phyloP scores from a whole-genome alignment of 148 eudicot genomes.

The Linanthus parryae region DNA sequence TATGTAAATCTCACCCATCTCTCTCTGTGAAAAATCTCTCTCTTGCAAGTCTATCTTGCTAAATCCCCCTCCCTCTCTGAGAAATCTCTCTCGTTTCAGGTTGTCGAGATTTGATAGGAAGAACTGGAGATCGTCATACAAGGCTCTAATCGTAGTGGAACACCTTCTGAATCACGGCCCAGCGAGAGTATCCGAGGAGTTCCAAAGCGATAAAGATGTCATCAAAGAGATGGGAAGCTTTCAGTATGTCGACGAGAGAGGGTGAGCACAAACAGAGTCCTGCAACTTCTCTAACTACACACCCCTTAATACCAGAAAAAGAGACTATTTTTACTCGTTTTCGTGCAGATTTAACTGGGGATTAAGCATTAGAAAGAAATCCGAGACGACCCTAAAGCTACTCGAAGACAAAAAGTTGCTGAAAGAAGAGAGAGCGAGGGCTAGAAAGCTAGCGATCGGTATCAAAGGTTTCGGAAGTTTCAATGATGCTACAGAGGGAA shows the following conservation, averaged over 20 bases:
- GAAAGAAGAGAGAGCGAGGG: conserved; percentile 9
- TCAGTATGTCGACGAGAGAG: conserved; percentile 9
- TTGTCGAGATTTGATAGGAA: conserved; percentile 58
- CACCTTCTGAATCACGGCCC: conserved; percentile 91
- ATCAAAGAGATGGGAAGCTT: conserved; percentile 50
- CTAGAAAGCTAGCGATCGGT: conserved; percentile 6
- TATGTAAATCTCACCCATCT: no score
- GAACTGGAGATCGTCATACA: conserved; percentile 77
- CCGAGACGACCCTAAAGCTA: conserved; percentile 2
- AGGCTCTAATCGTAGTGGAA: conserved; percentile 70
- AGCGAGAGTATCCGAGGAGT: conserved; percentile 75
- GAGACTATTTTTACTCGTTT: no score
- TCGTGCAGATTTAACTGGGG: conserved; percentile 12
- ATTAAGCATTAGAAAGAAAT: conserved; percentile 7
- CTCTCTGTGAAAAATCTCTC: no score
- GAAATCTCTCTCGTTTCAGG: conserved; percentile 28
- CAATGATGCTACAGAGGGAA: no score
- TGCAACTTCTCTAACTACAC: no score
- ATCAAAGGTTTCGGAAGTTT: conserved; percentile 9
- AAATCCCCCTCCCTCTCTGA: no score
- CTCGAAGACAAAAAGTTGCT: conserved; percentile 1
- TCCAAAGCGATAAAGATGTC: conserved; percentile 47
- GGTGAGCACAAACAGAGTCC: no score
- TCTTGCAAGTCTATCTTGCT: no score
- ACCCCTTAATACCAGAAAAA: no score